These are phyloP conservation scores for Ormosia semicastrata DNA, from an alignment of 306 rosid genomes.

Conservation along the genomic window DNA sequence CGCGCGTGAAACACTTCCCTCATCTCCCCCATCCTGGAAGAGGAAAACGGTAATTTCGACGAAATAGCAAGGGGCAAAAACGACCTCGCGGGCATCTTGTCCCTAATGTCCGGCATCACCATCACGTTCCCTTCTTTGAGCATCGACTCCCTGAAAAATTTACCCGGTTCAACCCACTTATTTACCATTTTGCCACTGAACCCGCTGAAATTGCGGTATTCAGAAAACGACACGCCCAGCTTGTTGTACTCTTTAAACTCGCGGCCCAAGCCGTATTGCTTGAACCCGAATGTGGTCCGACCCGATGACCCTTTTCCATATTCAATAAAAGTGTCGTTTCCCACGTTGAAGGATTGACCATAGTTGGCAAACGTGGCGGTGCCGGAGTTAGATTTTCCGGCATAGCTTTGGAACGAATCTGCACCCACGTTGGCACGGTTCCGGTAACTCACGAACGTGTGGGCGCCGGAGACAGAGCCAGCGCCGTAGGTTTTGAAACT, in stretches of 20 bases:
- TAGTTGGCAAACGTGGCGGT: slow-evolving; percentile 57
- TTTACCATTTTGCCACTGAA: slow-evolving; percentile 46
- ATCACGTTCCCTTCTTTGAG: slow-evolving; percentile 65
- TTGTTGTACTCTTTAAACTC: slow-evolving; percentile 52
- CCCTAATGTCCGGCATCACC: slow-evolving; percentile 71
- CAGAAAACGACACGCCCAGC: slow-evolving; percentile 52
- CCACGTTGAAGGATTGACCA: slow-evolving; percentile 78
- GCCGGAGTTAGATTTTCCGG: slow-evolving; percentile 53
- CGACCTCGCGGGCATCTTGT: slow-evolving; percentile 71
- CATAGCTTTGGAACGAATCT: slow-evolving; percentile 64
- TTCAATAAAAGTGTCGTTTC: slow-evolving; percentile 78
- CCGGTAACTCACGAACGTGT: slow-evolving; percentile 61
- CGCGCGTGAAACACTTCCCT: slow-evolving; percentile 49
- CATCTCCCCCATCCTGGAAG: slow-evolving; percentile 11
- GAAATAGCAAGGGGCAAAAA: slow-evolving; percentile 62
- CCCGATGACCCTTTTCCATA: slow-evolving; percentile 66
- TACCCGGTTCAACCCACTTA: slow-evolving; percentile 61
- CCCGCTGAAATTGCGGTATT: slow-evolving; percentile 45
- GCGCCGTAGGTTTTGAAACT: slow-evolving; percentile 58
- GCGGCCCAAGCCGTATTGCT: slow-evolving; percentile 64
- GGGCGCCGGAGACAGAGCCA: slow-evolving; percentile 50
- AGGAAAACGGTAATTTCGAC: slow-evolving; percentile 62
- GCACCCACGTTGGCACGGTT: slow-evolving; percentile 73
- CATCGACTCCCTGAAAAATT: slow-evolving; percentile 65
- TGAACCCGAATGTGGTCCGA: slow-evolving; percentile 52